phyloP scores from a whole-genome alignment of 495 filamentous ascomycete genomes.

The Xylona heveae region DNA sequence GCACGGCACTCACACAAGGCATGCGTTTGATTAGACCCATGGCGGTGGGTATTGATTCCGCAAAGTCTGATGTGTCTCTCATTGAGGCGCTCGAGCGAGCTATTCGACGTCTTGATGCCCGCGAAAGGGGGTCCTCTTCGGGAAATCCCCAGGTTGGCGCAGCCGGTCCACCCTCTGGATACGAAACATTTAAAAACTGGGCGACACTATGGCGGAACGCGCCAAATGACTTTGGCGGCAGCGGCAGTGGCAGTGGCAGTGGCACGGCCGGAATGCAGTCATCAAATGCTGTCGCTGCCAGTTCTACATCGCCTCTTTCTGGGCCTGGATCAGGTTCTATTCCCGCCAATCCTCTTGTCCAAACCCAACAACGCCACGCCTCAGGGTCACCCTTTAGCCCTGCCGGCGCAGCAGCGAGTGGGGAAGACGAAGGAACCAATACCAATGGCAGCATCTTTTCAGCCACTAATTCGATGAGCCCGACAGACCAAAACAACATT shows the following conservation, averaged over 20 bases:
- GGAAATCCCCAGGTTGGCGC: slow-evolving; percentile 15
- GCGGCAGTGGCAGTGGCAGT: too few species aligned
- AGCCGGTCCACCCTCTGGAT: slow-evolving; percentile 20
- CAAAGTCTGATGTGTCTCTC: slow-evolving; percentile 26
- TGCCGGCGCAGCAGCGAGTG: neutral
- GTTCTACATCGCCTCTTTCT: too few species aligned
- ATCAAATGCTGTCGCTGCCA: neutral
- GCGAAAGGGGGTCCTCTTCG: too few species aligned
- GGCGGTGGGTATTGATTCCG: slow-evolving; percentile 29
- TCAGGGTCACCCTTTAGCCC: too few species aligned
- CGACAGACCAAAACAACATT: slow-evolving; percentile 8
- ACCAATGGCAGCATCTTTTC: slow-evolving; percentile 12
- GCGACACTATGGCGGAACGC: slow-evolving; percentile 30
- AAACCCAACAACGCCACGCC: too few species aligned
- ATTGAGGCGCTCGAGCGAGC: slow-evolving; percentile 28
- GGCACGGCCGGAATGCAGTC: too few species aligned
- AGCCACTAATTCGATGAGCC: slow-evolving; percentile 6
- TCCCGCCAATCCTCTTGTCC: too few species aligned
- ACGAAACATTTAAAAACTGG: slow-evolving; percentile 30
- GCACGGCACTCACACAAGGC: slow-evolving; percentile 23
- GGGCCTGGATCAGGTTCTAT: too few species aligned
- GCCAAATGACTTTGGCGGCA: too few species aligned
- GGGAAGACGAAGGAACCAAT: neutral
- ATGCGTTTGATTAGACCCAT: slow-evolving; percentile 28
- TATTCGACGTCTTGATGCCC: slow-evolving; percentile 24